phyloP scores from a whole-genome alignment of 1,139 yeast genomes.

The Zygosaccharomyces pseudobailii region DNA sequence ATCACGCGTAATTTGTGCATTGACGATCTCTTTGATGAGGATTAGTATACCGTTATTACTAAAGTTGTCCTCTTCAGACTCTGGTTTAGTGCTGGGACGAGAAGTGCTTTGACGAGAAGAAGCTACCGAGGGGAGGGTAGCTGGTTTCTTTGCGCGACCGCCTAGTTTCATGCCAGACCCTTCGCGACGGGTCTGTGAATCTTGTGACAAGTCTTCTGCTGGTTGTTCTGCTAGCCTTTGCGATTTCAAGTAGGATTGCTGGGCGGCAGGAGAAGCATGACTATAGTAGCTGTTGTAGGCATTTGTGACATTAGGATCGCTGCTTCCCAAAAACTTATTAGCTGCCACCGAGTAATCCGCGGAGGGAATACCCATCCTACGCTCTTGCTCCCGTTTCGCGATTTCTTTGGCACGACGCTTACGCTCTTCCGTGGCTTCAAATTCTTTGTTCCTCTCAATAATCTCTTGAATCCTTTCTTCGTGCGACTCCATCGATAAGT shows the following conservation, averaged over 20 bases:
- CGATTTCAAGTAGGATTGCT: constrained; percentile 34
- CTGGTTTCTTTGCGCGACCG: constrained; percentile 8
- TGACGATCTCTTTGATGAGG: constrained; percentile 69
- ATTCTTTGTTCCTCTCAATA: constrained; percentile 92
- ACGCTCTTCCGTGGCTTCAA: constrained; percentile 96
- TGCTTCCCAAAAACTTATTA: constrained; percentile 23
- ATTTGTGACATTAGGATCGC: constrained; percentile 32
- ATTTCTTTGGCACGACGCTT: constrained; percentile 94
- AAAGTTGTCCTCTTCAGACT: constrained; percentile 30
- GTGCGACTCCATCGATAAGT: constrained; percentile 95
- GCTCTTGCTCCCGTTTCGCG: constrained; percentile 78
- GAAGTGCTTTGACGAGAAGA: background rate
- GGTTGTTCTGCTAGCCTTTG: constrained; percentile 19
- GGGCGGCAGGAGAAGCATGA: constrained; percentile 36
- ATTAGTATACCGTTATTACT: constrained; percentile 74
- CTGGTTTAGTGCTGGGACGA: constrained; percentile 9
- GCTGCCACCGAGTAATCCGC: constrained; percentile 17
- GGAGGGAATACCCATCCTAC: constrained; percentile 39
- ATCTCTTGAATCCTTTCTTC: constrained; percentile 98
- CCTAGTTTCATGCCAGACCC: constrained; percentile 13
- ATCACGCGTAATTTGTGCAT: constrained; percentile 77
- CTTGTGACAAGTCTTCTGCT: constrained; percentile 5
- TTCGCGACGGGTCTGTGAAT: constrained; percentile 5
- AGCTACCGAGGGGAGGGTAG: constrained; percentile 15
- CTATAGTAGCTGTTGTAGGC: constrained; percentile 36